Evolutionary conservation across 2,329 filamentous ascomycete genomes (phyloP), one percentile per base, ranked within the genome.

Genomic region (Dryadomyces quercivorus): DNA sequence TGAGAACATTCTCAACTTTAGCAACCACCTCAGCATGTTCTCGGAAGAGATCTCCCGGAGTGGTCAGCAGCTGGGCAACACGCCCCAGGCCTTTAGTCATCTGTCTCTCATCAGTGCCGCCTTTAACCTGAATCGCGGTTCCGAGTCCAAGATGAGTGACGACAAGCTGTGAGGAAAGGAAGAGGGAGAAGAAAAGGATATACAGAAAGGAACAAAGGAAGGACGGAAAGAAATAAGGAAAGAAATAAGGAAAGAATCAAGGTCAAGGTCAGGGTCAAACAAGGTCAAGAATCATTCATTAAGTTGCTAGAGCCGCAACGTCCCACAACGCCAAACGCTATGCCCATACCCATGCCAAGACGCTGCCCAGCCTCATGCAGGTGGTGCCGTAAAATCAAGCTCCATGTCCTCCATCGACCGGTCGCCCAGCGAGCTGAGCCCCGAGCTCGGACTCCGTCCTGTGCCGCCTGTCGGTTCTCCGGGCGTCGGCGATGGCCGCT

Each of bases 31-130:
- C 54, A 78, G 77, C 61, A 89, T 90, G 78, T 89, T 89, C 65
- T 87, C 82, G 8, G 85, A 90, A 65, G 86, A 90, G 69, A 89
- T 90, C 61, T 78, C 85, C 5, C 74, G 83, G 53, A 82, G 78
- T 52, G 86, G 86, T 12, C 85, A 90, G 67, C 86, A 90, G 69
- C 72, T 90, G 56, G 86, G 86, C 1, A 90, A 90, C 63, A 89
- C 85, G 16, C 86, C 86, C 0, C 86, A 89, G 68, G 86, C 86
- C 0, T 90, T 90, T 61, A 87, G 82, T 60, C 85, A 91, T 64
- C 68, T 91, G 57, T 84, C 85, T 2, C 75, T 88, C 63, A 81
- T 90, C 62, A 88, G 83, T 64, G 86, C 86, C 1, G 86, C 85
- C 1, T 88, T 90, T 65, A 90, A 89, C 67, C 67, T 90, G 52